Evolutionary conservation across 768 basidiomycete genomes (phyloP), one percentile per base, ranked within the genome.

Genomic region (Serendipita sp.): DNA sequence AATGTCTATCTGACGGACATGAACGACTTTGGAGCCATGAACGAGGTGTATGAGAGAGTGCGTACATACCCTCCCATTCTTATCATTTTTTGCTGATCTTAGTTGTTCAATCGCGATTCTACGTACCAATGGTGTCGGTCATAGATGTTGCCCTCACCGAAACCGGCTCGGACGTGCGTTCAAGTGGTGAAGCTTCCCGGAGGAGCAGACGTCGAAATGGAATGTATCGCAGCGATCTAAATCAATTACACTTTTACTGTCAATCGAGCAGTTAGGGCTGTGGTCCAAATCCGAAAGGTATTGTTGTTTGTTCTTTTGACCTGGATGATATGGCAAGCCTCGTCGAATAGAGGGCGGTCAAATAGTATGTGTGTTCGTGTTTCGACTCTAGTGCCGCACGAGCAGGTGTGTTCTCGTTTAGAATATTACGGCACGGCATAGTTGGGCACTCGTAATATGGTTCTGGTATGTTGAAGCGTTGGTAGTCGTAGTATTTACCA

Each of bases 81-180:
- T 37, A 41, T 13, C 18, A 67, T 35, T 56, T 44, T 18, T 47
- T 64, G 45, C 3, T 3, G 10, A 16, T 46, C 45, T 41, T 37
- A 16, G 5, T 41, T 41, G 2, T 41, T 7, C 24, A 24, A 24
- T 24, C 41, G 35, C 35, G 45, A 54, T 41, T 65, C 28, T 45
- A 62, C 32, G 13, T 11, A 69, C 15, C 53, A 41, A 24, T 24
- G 24, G 24, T 24, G 24, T 24, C 24, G 24, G 24, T 24, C 15
- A 13, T 48, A 81, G 80, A 66, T 80, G 7, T 69, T 81, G 34
- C 81, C 81, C 0, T 74, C 71, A 37, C 81, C 80, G 15, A 88
- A 88, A 74, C 89, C 88, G 10, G 83, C 87, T 5, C 75, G 88
- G 64, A 86, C 86, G 7, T 86, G 84, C 72, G 86, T 91, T 67